phyloP scores from a whole-genome alignment of 495 filamentous ascomycete genomes.

The Trichoderma erinaceum region DNA sequence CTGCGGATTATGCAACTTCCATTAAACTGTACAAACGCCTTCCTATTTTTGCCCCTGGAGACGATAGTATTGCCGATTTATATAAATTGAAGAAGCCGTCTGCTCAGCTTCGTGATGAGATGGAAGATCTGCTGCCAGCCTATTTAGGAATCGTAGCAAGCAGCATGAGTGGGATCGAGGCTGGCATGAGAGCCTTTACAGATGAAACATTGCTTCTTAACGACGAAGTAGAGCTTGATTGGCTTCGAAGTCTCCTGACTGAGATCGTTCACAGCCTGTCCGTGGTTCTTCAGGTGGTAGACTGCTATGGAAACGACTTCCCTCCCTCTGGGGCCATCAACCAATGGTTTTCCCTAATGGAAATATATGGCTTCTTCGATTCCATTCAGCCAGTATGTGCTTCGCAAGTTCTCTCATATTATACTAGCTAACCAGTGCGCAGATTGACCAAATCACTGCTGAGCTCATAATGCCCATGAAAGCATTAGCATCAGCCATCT shows the following conservation, averaged over 20 bases:
- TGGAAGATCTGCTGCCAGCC: constrained; percentile 34
- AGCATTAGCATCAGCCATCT: constrained; percentile 63
- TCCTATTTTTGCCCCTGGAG: constrained; percentile 14
- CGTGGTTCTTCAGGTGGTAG: constrained; percentile 63
- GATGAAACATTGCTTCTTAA: constrained; percentile 27
- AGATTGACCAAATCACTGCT: constrained; percentile 37
- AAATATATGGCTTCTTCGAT: constrained; percentile 57
- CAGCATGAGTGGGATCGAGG: constrained; percentile 30
- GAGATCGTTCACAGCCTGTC: constrained; percentile 69
- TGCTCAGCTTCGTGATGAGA: constrained; percentile 16
- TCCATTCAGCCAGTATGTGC: constrained; percentile 49
- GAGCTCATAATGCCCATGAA: constrained; percentile 58
- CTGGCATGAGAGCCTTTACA: constrained; percentile 22
- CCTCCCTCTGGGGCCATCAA: constrained; percentile 52
- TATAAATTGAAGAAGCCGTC: neutral
- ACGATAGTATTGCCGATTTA: constrained; percentile 1
- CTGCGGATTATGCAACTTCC: constrained; percentile 37
- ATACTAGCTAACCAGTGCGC: constrained; percentile 12
- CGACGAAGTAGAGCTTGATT: constrained; percentile 53
- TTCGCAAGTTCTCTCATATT: neutral
- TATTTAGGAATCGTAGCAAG: constrained; percentile 34
- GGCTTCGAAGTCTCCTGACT: constrained; percentile 55
- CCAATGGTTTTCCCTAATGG: constrained; percentile 68
- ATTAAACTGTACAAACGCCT: constrained; percentile 36
- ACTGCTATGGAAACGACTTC: constrained; percentile 48